Evolutionary conservation across 2,329 filamentous ascomycete species (phyloP).

Genomic region (Scorias spongiosa): DNA sequence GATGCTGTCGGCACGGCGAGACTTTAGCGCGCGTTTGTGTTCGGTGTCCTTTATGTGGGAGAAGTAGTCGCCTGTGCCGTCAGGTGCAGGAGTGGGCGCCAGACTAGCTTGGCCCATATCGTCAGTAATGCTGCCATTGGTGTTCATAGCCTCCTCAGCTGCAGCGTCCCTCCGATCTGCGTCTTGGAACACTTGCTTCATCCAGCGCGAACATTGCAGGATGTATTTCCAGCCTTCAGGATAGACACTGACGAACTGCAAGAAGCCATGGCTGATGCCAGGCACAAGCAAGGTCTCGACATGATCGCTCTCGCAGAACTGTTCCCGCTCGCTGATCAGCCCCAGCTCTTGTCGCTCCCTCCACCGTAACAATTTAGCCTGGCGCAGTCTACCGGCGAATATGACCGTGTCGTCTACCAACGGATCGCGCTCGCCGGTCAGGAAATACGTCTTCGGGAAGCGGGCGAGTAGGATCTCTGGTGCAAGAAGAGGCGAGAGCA

Average conservation of each 20-base stretch:
- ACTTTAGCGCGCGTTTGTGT: conserved; percentile 1
- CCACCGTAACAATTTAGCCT: conserved; percentile 52
- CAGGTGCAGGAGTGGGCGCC: conserved; percentile 1
- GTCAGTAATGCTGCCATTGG: conserved; percentile 11
- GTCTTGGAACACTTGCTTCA: conserved; percentile 56
- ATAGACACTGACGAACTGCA: conserved; percentile 80
- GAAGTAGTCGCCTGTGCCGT: conserved; percentile 12
- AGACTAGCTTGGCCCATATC: conserved; percentile 4
- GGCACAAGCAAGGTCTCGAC: conserved; percentile 76
- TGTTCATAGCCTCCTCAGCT: conserved; percentile 3
- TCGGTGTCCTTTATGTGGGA: conserved; percentile 3
- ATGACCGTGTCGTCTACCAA: conserved; percentile 95
- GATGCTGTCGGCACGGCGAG: conserved; percentile 37
- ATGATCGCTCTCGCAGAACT: conserved; percentile 47
- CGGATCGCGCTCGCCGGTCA: conserved; percentile 89
- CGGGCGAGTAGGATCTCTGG: conserved; percentile 66
- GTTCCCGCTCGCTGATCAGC: conserved; percentile 30
- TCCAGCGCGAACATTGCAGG: conserved; percentile 64
- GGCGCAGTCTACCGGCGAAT: conserved; percentile 75
- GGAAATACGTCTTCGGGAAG: conserved; percentile 90
- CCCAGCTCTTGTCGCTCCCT: conserved; percentile 40
- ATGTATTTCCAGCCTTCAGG: conserved; percentile 85
- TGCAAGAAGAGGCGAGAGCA: conserved; percentile 77
- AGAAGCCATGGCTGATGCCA: conserved; percentile 81
- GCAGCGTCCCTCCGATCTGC: conserved; percentile 21